These are phyloP conservation scores for Saturnispora kantuleensis DNA, from an alignment of 805 yeast species.

Conservation along the genomic window DNA sequence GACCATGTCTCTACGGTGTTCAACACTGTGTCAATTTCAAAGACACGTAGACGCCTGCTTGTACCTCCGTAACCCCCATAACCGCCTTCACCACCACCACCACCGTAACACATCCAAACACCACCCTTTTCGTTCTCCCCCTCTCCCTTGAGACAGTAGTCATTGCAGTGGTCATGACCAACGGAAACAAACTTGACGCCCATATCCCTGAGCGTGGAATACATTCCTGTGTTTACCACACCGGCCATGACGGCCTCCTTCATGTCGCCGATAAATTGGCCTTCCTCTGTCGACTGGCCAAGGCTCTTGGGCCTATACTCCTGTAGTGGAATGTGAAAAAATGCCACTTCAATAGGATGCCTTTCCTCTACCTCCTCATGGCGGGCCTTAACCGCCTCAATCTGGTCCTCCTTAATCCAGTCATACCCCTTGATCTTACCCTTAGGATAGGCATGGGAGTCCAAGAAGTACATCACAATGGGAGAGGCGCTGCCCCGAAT, in stretches of 20 bases:
- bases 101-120: conserved; percentile 87
- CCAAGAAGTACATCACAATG: conserved; percentile 64
- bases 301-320: conserved; percentile 38
- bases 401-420: conserved; percentile 44
- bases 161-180: conserved; percentile 96
- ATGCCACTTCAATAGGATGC: conserved; percentile 61
- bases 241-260: conserved; percentile 81
- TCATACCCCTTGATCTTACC: conserved; percentile 79
- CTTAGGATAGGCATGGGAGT: conserved; percentile 69
- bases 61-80: conserved; percentile 90
- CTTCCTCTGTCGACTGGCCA: neutral
- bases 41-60: conserved; percentile 67
- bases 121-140: conserved; percentile 27
- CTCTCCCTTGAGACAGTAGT: conserved; percentile 64
- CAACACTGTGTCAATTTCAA: conserved; percentile 46
- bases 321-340: conserved; percentile 89
- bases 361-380: conserved; percentile 18
- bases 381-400: conserved; percentile 12
- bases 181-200: conserved; percentile 71
- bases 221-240: conserved; percentile 53
- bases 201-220: conserved; percentile 45
- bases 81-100: conserved; percentile 91
- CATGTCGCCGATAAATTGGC: conserved; percentile 44
- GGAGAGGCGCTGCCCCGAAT: neutral
- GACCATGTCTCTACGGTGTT: conserved; percentile 61